Conservation (phyloP, 2,329 filamentous ascomycete species). For the Lecanosticta acicola region DNA sequence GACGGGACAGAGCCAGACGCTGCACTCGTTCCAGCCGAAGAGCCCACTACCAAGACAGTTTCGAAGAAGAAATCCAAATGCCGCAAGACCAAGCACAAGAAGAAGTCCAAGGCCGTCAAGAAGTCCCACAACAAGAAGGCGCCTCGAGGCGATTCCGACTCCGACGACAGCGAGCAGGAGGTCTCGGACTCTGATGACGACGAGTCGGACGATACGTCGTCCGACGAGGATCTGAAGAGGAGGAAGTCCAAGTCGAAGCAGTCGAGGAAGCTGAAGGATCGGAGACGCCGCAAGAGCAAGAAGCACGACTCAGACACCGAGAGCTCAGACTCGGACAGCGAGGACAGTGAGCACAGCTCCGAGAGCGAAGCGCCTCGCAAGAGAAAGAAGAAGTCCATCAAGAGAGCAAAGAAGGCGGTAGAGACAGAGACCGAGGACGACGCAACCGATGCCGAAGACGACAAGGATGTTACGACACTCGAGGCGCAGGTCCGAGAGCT, state of each 20-base stretch:
- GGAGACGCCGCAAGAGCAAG: constrained; percentile 23
- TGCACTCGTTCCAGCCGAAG: constrained; percentile 6
- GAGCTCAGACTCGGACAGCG: constrained; percentile 15
- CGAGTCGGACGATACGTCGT: constrained; percentile 20
- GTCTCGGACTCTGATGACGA: constrained; percentile 7
- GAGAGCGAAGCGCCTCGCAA: constrained; percentile 19
- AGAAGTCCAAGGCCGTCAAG: constrained; percentile 16
- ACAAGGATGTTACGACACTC: constrained; percentile 12
- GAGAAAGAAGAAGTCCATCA: constrained; percentile 21
- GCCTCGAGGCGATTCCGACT: constrained; percentile 19
- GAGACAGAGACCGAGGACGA: constrained; percentile 16
- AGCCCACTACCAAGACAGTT: constrained; percentile 10
- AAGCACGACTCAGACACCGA: constrained; percentile 14
- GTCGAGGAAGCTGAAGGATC: constrained; percentile 20
- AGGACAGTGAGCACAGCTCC: constrained; percentile 16
- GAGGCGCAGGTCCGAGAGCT: constrained; percentile 19
- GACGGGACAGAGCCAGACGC: constrained; percentile 13
- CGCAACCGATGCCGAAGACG: constrained; percentile 13
- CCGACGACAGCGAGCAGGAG: constrained; percentile 6
- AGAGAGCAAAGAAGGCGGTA: constrained; percentile 15
- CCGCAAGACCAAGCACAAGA: constrained; percentile 22
- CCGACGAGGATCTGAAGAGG: constrained; percentile 21
- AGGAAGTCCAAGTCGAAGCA: constrained; percentile 22
- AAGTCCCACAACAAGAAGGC: constrained; percentile 17
- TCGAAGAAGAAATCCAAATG: constrained; percentile 23